phyloP scores from a whole-genome alignment of 2,329 filamentous ascomycete species.

The Epichloe festucae region DNA sequence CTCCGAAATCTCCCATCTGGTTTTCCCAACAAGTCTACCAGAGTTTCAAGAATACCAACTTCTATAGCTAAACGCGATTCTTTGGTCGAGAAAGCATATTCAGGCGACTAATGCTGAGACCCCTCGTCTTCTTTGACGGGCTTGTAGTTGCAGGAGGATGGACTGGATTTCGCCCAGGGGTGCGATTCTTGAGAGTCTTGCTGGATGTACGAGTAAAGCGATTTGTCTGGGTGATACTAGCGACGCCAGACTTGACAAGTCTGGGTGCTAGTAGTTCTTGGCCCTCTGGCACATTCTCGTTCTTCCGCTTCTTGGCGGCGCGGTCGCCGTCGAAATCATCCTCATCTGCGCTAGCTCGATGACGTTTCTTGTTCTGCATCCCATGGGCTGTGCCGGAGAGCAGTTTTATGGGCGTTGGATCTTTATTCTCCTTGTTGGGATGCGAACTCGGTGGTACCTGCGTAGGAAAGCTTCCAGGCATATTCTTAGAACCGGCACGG shows the following conservation, averaged over 20 bases:
- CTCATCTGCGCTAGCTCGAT: slow-evolving; percentile 43
- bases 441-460: slow-evolving; percentile 18
- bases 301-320: slow-evolving; percentile 46
- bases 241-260: slow-evolving; percentile 24
- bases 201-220: slow-evolving; percentile 14
- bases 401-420: slow-evolving; percentile 23
- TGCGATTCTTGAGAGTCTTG: slow-evolving; percentile 11
- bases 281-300: slow-evolving; percentile 34
- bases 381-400: slow-evolving; percentile 44
- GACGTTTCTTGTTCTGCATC: slow-evolving; percentile 53
- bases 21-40: neutral
- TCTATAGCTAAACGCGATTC: slow-evolving; percentile 29
- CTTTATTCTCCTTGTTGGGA: slow-evolving; percentile 43
- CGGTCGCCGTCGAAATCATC: slow-evolving; percentile 38
- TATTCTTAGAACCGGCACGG: slow-evolving; percentile 32
- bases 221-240: slow-evolving; percentile 22
- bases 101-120: slow-evolving; percentile 44
- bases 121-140: slow-evolving; percentile 37
- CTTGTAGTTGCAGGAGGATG: slow-evolving; percentile 21
- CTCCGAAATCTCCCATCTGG: neutral
- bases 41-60: neutral
- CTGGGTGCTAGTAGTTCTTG: slow-evolving; percentile 40
- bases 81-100: slow-evolving; percentile 51
- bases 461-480: slow-evolving; percentile 44
- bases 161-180: slow-evolving; percentile 8